Conservation (phyloP, 148 eudicot species). For the Fagopyrum esculentum region DNA sequence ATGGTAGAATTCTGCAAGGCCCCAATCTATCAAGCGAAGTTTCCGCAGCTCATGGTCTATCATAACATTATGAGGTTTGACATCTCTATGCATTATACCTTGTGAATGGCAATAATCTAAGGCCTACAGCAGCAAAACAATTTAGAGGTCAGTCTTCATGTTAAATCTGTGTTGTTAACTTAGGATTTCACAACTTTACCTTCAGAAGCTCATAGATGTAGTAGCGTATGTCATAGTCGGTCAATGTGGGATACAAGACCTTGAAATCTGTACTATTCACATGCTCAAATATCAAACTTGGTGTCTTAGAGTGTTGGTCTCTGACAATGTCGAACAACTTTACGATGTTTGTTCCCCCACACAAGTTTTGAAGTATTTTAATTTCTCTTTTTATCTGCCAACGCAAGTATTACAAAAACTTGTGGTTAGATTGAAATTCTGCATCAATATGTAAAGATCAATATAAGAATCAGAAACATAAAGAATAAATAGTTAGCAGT, state of each 20-base stretch:
- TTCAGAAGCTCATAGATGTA: conserved; percentile 94
- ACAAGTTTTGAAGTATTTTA: conserved; percentile 83
- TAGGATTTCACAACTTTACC: conserved; percentile 29
- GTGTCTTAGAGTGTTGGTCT: conserved; percentile 96
- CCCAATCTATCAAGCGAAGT: conserved; percentile 95
- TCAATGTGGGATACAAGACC: conserved; percentile 83
- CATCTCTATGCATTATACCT: conserved; percentile 98
- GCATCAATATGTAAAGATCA: conserved; percentile 2
- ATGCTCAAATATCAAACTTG: conserved; percentile 87
- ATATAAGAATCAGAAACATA: not conserved
- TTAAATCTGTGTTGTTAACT: not conserved
- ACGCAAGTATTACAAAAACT: not conserved
- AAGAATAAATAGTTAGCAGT: not conserved
- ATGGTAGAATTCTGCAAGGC: conserved; percentile 95
- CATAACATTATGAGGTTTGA: conserved; percentile 96
- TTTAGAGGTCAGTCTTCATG: conserved; percentile 1
- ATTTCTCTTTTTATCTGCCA: conserved; percentile 90
- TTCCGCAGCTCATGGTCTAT: conserved; percentile 91
- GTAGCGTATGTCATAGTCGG: conserved; percentile 94
- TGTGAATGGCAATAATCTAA: conserved; percentile 91
- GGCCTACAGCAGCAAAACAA: conserved; percentile 39
- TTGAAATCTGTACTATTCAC: conserved; percentile 97
- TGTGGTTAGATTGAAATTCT: not conserved
- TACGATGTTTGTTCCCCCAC: conserved; percentile 86
- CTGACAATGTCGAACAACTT: conserved; percentile 80